A percentile compares a stretch with the other conserved stretches of the same genome.
phyloP scores from a whole-genome alignment of 2,329 filamentous ascomycete species.

The Ilyonectria robusta region DNA sequence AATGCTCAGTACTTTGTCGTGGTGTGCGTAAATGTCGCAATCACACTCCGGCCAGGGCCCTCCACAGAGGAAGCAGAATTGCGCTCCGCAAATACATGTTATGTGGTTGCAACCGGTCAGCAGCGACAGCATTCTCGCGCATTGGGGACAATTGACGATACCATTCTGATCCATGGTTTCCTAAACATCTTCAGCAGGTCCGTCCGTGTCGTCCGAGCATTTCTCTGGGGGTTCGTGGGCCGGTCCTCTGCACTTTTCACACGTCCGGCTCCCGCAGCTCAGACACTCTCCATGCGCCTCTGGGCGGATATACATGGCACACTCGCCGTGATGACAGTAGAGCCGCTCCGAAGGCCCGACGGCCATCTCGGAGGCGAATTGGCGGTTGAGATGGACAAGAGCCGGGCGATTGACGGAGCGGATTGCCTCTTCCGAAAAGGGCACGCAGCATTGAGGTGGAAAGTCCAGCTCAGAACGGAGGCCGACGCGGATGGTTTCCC shows the following conservation, averaged over 20 bases:
- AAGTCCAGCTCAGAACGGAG: slow-evolving; percentile 39
- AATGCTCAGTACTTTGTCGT: slow-evolving; percentile 29
- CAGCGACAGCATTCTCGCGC: slow-evolving; percentile 40
- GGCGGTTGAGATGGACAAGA: slow-evolving; percentile 40
- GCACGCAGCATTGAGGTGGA: slow-evolving; percentile 43
- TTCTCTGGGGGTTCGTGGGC: slow-evolving; percentile 25
- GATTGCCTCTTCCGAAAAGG: slow-evolving; percentile 34
- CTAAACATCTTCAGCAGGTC: slow-evolving; percentile 38
- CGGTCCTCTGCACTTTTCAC: slow-evolving; percentile 20
- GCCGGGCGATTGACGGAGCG: slow-evolving; percentile 28
- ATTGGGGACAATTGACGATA: slow-evolving; percentile 42
- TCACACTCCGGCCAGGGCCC: slow-evolving; percentile 55
- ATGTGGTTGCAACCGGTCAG: slow-evolving; percentile 46
- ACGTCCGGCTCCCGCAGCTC: slow-evolving; percentile 33
- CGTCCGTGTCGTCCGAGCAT: slow-evolving; percentile 28
- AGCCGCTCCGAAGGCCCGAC: slow-evolving; percentile 24
- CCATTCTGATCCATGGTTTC: slow-evolving; percentile 43
- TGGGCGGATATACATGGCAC: slow-evolving; percentile 41
- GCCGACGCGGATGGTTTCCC: slow-evolving; percentile 36
- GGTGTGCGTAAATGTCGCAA: slow-evolving; percentile 45
- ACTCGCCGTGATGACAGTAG: slow-evolving; percentile 42
- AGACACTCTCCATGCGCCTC: slow-evolving; percentile 22
- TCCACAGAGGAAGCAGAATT: slow-evolving; percentile 68
- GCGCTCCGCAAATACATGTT: slow-evolving; percentile 55
- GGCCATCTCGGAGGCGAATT: slow-evolving; percentile 33